Evolutionary conservation across 164 flowering plant species (phyloP).

Genomic region (Taxillus chinensis): DNA sequence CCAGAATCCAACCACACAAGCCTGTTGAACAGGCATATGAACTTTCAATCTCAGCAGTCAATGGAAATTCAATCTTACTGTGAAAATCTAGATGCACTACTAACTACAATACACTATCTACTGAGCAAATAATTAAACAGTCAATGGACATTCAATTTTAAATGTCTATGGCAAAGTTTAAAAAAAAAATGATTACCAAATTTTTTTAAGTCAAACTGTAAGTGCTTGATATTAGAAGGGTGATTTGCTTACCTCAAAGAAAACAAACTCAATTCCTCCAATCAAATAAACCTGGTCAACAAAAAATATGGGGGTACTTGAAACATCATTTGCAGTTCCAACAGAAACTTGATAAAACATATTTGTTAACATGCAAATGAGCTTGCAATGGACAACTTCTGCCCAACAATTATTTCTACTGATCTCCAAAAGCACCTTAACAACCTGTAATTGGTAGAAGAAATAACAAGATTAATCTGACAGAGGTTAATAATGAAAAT

Average conservation of each 20-base stretch:
- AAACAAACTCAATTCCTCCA: slow-evolving; percentile 87
- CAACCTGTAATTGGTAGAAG: slow-evolving; percentile 42
- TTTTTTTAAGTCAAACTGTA: neutral
- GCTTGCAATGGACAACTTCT: slow-evolving; percentile 80
- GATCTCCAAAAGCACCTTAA: slow-evolving; percentile 59
- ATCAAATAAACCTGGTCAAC: slow-evolving; percentile 70
- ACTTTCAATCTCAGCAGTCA: no score
- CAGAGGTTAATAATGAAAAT: no score
- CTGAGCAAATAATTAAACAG: no score
- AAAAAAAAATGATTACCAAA: no score
- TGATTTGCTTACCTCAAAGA: slow-evolving; percentile 60
- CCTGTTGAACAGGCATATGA: no score
- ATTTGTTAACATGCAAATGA: slow-evolving; percentile 78
- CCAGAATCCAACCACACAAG: no score
- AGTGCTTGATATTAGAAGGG: neutral
- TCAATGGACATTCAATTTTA: no score
- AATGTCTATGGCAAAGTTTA: no score
- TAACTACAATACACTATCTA: no score
- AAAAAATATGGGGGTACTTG: slow-evolving; percentile 40
- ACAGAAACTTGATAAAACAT: slow-evolving; percentile 73
- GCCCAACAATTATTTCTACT: slow-evolving; percentile 90
- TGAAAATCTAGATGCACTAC: no score
- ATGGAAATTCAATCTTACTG: no score
- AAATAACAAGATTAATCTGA: neutral
- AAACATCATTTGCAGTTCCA: slow-evolving; percentile 22